Evolutionary conservation across 106 monocot genomes (phyloP), one percentile per base, ranked within the genome.

Genomic region (Allium cepa): DNA sequence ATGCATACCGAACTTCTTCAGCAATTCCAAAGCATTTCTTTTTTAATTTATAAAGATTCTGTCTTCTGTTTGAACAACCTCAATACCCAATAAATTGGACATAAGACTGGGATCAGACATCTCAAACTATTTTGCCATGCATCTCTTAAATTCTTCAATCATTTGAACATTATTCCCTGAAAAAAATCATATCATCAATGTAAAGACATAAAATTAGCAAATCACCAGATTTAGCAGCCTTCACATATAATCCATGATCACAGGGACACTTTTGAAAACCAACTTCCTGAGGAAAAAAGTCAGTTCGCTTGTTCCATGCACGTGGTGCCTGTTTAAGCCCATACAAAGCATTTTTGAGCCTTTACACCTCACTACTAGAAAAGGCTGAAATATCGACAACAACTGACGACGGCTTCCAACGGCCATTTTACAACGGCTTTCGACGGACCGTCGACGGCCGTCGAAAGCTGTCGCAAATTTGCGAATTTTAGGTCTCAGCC

Each of bases 181-280:
- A 56, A 49, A 49, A n/a, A 16, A 66, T 66, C 3, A 66, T 17
- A 50, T 66, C 66, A 50, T 66, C 66, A 66, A 66, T 56, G 57
- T 69, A 69, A 13, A 69, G 28, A 14, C 69, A 69, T 12, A 69
- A 4, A 36, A 57, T 6, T 3, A 69, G 26, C 3, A 69, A 26
- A 10, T 69, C 15, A 45, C 69, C 46, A 45, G 17, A 50, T 15
- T 67, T 26, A 18, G 49, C 1, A 15, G 10, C 49, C 52, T 53
- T 67, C 6, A 17, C 50, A 26, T 52, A 67, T 4, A 67, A 53
- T 8, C 22, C 52, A 67, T 67, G 67, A 7, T 67, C 67, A 26
- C 13, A 67, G 15, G 52, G 67, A 26, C 45, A 46, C 63, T 14
- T 63, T n/a, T 63, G 13, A 47, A 63, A 63, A 13, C 6, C 63